Evolutionary conservation across 2,329 filamentous ascomycete species (phyloP).

Genomic region (Erysiphe pulchra): DNA sequence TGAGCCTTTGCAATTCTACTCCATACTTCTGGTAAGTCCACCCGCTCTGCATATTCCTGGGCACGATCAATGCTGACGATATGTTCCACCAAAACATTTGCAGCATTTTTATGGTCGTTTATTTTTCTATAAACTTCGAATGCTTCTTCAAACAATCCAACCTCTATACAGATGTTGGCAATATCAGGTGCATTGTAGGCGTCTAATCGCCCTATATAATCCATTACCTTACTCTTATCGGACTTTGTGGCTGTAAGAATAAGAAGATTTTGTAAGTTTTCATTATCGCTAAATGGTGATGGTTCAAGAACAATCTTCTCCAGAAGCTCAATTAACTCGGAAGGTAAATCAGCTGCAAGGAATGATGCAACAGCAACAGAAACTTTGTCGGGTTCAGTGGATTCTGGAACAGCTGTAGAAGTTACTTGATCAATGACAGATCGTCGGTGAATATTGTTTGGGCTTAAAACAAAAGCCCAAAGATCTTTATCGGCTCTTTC

Average conservation of each 20-base stretch:
- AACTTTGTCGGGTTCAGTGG: constrained; percentile 79
- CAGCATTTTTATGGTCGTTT: constrained; percentile 62
- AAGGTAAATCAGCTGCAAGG: constrained; percentile 69
- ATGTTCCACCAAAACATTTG: constrained; percentile 81
- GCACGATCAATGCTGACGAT: constrained; percentile 95
- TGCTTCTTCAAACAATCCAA: constrained; percentile 85
- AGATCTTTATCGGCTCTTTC: constrained; percentile 76
- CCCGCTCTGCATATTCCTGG: constrained; percentile 81
- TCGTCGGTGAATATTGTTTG: constrained; percentile 86
- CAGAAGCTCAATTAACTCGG: constrained; percentile 84
- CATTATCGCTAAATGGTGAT: constrained; percentile 94
- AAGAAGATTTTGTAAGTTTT: constrained; percentile 83
- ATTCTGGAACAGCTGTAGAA: constrained; percentile 80
- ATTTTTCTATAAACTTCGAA: constrained; percentile 99
- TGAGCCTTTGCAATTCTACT: constrained; percentile 96
- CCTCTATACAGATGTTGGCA: constrained; percentile 74
- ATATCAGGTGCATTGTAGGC: constrained; percentile 84
- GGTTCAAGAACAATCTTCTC: constrained; percentile 99
- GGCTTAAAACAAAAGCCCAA: constrained; percentile 82
- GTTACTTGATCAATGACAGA: constrained; percentile 92
- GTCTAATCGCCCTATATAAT: constrained; percentile 81
- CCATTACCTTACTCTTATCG: constrained; percentile 82
- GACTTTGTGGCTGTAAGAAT: constrained; percentile 94
- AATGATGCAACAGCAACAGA: constrained; percentile 85
- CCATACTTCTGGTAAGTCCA: constrained; percentile 89